A percentile compares a stretch with the other conserved stretches of the same genome.
Evolutionary conservation across 225 moss, liverwort and hornwort species (phyloP).

Genomic region (Rhytidiadelphus loreus): DNA sequence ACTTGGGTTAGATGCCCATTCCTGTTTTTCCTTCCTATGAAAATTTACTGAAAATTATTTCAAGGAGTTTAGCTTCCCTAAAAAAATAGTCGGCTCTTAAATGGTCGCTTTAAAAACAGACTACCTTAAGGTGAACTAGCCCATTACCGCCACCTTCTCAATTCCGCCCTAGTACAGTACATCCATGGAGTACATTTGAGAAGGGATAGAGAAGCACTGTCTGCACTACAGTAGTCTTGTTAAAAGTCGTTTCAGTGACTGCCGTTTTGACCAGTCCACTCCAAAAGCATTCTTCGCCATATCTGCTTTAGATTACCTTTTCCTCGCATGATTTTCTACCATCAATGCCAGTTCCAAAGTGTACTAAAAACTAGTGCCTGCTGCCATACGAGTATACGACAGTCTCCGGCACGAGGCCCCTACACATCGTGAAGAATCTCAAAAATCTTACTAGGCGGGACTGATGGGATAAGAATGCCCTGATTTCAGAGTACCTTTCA

Average conservation of each 20-base stretch:
- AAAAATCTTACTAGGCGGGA: not conserved
- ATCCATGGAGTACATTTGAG: too few species aligned
- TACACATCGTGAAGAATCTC: not conserved
- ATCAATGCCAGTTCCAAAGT: not conserved
- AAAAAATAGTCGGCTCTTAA: too few species aligned
- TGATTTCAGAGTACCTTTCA: not conserved
- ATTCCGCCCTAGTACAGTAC: not conserved
- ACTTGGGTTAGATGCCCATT: too few species aligned
- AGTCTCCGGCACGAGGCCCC: not conserved
- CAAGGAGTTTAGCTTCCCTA: too few species aligned
- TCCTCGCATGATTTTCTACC: not conserved
- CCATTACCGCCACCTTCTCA: too few species aligned
- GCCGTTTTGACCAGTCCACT: not conserved
- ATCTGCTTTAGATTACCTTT: not conserved
- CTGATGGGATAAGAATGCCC: not conserved
- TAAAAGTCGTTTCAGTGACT: not conserved
- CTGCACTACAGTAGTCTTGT: not conserved
- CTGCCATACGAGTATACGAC: not conserved
- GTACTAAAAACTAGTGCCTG: not conserved
- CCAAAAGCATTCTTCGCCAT: not conserved
- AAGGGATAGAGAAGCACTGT: too few species aligned
- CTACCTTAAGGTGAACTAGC: too few species aligned
- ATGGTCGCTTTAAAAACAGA: too few species aligned
- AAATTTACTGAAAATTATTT: too few species aligned
- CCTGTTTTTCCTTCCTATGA: too few species aligned